These are phyloP conservation scores for Calendula officinalis DNA, from an alignment of 129 eudicot species.

Conservation along the genomic window DNA sequence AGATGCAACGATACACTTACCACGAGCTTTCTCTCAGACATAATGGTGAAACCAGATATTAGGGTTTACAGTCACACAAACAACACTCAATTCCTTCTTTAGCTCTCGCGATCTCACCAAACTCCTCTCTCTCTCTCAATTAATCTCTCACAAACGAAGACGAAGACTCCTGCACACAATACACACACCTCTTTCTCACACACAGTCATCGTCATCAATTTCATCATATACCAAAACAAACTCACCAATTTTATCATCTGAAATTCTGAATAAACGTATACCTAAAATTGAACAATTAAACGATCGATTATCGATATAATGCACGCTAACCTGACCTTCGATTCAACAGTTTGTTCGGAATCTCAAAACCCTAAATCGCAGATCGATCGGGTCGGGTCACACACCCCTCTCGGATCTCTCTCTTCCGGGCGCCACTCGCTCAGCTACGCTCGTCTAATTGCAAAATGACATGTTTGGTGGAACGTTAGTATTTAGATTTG, in stretches of 20 bases:
- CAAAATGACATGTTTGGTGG: background rate
- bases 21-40: conserved; percentile 87
- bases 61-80: conserved; percentile 25
- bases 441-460: conserved; percentile 38
- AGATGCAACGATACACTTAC: conserved; percentile 41
- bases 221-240: conserved; percentile 48
- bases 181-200: conserved; percentile 94
- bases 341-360: conserved; percentile 25
- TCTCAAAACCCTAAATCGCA: conserved; percentile 36
- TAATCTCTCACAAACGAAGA: conserved; percentile 69
- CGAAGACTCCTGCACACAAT: conserved; percentile 86
- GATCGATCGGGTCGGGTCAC: conserved; percentile 40
- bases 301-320: conserved; percentile 30
- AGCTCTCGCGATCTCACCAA: conserved; percentile 56
- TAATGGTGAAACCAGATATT: conserved; percentile 20
- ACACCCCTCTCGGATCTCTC: no score
- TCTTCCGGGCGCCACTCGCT: no score
- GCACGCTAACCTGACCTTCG: conserved; percentile 46
- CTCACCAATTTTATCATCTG: conserved; percentile 37
- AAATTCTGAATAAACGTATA: conserved; percentile 12
- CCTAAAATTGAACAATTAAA: conserved; percentile 36
- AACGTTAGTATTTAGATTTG: no score
- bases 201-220: conserved; percentile 42
- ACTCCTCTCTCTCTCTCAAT: conserved; percentile 42
- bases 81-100: conserved; percentile 42